Percentiles rank a stretch among this genome's conserved stretches.
These are phyloP conservation scores for Dimargaris cristalligena DNA, from an alignment of 192 early-diverging fungal genomes.

Conservation along the genomic window DNA sequence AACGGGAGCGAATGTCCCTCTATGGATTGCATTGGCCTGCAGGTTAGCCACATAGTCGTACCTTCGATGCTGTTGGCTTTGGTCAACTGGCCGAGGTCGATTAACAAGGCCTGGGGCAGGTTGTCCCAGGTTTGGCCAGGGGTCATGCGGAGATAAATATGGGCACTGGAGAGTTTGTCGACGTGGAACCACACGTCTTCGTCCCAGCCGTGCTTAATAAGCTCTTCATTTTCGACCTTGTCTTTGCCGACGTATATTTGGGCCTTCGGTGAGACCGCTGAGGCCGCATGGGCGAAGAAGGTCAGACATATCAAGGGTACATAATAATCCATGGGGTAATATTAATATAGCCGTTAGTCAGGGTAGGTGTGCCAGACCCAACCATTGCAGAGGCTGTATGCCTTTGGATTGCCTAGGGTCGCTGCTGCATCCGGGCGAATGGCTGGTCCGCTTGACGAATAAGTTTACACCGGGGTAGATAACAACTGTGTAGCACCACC, in stretches of 20 bases:
- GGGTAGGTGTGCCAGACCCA: too few species aligned
- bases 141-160: conserved; percentile 81
- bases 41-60: not conserved
- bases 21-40: not conserved
- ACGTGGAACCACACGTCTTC: conserved; percentile 95
- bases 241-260: conserved; percentile 96
- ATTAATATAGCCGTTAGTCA: too few species aligned
- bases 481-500: too few species aligned
- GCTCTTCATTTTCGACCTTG: conserved; percentile 94
- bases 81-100: conserved; percentile 81
- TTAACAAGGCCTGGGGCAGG: conserved; percentile 53
- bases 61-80: conserved; percentile 97
- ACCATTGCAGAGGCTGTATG: too few species aligned
- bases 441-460: too few species aligned
- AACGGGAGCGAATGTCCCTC: not conserved
- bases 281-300: too few species aligned
- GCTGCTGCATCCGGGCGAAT: too few species aligned
- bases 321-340: too few species aligned
- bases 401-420: too few species aligned
- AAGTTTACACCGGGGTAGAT: too few species aligned
- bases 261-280: conserved; percentile 51
- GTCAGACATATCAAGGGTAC: too few species aligned
- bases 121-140: conserved; percentile 57
- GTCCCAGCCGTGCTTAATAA: conserved; percentile 88
- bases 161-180: conserved; percentile 92